Evolutionary conservation across 805 yeast genomes (phyloP).

Genomic region (Candida fluviatilis): DNA sequence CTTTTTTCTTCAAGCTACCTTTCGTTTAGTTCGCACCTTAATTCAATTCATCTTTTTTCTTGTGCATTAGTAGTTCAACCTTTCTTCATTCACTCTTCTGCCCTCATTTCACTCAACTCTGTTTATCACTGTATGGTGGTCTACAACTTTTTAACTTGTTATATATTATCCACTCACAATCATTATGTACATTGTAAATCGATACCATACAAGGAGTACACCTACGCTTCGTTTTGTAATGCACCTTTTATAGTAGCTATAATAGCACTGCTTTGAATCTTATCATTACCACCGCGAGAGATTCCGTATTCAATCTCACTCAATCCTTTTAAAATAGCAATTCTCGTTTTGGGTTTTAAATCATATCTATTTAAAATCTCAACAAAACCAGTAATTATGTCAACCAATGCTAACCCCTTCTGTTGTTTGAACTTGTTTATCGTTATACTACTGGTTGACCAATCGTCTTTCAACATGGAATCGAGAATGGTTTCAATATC

Average conservation of each 20-base stretch:
- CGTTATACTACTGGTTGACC: conserved; percentile 72
- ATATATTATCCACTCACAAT: too few relatives aligned
- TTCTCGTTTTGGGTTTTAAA: conserved; percentile 57
- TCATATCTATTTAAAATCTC: conserved; percentile 68
- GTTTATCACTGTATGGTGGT: too few relatives aligned
- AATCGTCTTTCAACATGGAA: conserved; percentile 79
- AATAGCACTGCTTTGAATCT: conserved; percentile 83
- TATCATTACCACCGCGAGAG: conserved; percentile 88
- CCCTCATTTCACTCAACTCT: too few relatives aligned
- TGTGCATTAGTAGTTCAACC: too few relatives aligned
- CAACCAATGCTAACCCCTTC: conserved; percentile 89
- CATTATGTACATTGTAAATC: too few relatives aligned
- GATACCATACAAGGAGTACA: too few relatives aligned
- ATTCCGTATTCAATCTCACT: conserved; percentile 90
- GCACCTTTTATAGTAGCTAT: conserved; percentile 80
- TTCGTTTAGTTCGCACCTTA: too few relatives aligned
- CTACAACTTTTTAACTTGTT: too few relatives aligned
- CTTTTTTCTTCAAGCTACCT: too few relatives aligned
- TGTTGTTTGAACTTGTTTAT: conserved; percentile 58
- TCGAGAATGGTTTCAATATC: conserved; percentile 75
- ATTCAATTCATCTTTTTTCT: too few relatives aligned
- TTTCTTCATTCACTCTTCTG: too few relatives aligned
- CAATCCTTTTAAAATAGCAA: conserved; percentile 61
- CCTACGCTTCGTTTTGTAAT: conserved; percentile 35
- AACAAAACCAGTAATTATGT: conserved; percentile 72